Conservation (phyloP, 2,329 filamentous ascomycete genomes). For the Cercospora sojina region DNA sequence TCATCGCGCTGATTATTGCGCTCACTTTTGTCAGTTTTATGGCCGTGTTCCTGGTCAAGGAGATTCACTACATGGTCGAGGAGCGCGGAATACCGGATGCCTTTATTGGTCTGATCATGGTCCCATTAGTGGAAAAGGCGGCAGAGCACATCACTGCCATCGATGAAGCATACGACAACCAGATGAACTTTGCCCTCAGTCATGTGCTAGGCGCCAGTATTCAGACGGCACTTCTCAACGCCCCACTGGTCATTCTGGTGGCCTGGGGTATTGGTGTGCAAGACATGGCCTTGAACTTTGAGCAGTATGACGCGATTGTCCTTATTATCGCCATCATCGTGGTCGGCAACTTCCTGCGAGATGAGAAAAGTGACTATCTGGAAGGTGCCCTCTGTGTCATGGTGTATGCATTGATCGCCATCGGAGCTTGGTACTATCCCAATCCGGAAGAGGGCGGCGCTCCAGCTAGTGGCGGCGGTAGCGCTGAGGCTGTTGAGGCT, state of each 20-base stretch:
- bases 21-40: slow-evolving; percentile 71
- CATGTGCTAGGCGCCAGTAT: slow-evolving; percentile 85
- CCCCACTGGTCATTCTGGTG: slow-evolving; percentile 76
- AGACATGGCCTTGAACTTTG: slow-evolving; percentile 79
- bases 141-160: slow-evolving; percentile 81
- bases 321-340: slow-evolving; percentile 75
- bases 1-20: slow-evolving; percentile 63
- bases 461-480: not conserved
- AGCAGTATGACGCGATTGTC: slow-evolving; percentile 80
- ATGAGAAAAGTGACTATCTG: slow-evolving; percentile 87
- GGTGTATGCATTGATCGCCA: slow-evolving; percentile 63
- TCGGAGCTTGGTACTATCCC: slow-evolving; percentile 62
- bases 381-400: slow-evolving; percentile 80
- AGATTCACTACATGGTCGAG: slow-evolving; percentile 64
- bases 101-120: slow-evolving; percentile 70
- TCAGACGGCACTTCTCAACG: slow-evolving; percentile 86
- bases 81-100: slow-evolving; percentile 53
- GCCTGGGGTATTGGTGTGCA: slow-evolving; percentile 70
- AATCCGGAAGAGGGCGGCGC: slow-evolving; percentile 2
- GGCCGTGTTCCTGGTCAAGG: slow-evolving; percentile 70
- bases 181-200: slow-evolving; percentile 74
- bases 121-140: slow-evolving; percentile 80
- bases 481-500: not conserved
- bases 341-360: slow-evolving; percentile 72
- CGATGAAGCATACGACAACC: slow-evolving; percentile 79